These are phyloP conservation scores for Balakata baccata DNA, from an alignment of 345 rosid species.

Conservation along the genomic window DNA sequence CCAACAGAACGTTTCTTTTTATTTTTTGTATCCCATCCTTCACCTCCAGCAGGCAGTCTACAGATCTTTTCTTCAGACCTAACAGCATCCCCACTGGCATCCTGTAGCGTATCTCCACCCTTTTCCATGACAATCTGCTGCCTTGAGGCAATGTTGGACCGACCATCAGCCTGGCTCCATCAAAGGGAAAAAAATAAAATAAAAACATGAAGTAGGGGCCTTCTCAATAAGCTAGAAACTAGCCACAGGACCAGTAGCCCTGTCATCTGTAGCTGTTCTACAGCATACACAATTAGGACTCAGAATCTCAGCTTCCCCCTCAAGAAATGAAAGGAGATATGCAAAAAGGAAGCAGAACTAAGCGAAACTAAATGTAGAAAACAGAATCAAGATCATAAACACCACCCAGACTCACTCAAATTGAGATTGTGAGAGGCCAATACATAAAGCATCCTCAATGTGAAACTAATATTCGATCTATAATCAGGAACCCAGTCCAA, in stretches of 20 bases:
- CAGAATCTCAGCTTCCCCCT: background rate
- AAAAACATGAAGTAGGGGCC: background rate
- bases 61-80: conserved; percentile 74
- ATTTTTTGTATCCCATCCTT: conserved; percentile 91
- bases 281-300: background rate
- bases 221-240: background rate
- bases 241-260: background rate
- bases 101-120: conserved; percentile 59
- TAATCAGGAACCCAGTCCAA: background rate
- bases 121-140: conserved; percentile 55
- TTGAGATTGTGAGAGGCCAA: background rate
- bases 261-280: background rate
- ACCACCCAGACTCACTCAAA: background rate
- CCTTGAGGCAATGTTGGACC: conserved; percentile 45
- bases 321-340: background rate
- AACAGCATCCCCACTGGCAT: conserved; percentile 46
- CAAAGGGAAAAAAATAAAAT: conserved; percentile 6
- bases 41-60: conserved; percentile 77
- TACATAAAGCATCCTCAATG: background rate
- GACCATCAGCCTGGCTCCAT: conserved; percentile 51
- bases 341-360: background rate
- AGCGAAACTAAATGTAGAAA: too few relatives aligned
- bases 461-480: background rate
- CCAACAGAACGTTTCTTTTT: conserved; percentile 91
- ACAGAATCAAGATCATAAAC: background rate